Base-by-base conservation (phyloP, 2,329 filamentous ascomycete genomes). In the Bipolaris sorokiniana region DNA sequence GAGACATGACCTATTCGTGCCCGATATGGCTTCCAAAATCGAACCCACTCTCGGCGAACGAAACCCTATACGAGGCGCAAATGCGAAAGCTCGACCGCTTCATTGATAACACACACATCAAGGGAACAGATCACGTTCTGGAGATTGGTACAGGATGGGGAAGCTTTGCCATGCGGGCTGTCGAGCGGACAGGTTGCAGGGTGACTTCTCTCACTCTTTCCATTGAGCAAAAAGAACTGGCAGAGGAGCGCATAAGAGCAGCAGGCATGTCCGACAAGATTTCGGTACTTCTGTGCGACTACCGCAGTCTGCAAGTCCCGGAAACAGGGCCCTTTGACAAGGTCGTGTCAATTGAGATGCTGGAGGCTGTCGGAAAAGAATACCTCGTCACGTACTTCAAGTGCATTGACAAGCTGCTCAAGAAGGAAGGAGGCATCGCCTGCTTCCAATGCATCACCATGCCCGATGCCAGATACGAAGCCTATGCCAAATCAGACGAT, bases 121-220 rank as follows among this genome's bases (percentile, higher is more conserved):
- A 88, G 60, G 55, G 81, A 0, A 82, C 81, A 1, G 88, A 92
- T 60, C 88, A 90, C 67, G 85, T 92, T 1, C 76, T 92, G 15
- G 89, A 92, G 65, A 91, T 92, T 51, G 89, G 89, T 2, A 90
- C 88, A 1, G 89, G 89, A 11, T 92, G 89, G 89, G 89, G 89
- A 1, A 88, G 85, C 34, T 88, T 92, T 64, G 88, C 89, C 3
- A 90, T 92, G 40, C 83, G 86, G 60, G 89, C 88, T 0, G 88
- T 89, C 1, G 79, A 81, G 58, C 81, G 77, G 62, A 90, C 88
- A 0, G 87, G 87, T 5, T 92, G 90, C 70, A 81, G 81, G 18
- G 85, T 91, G 1, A 92, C 89, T 1, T 87, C 82, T 54, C 73
- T 91, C 56, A 91, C 89, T 0, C 77, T 91, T 6, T 89, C 86